Evolutionary conservation across 768 basidiomycete species (phyloP), one percentile per base, ranked within the genome.

Genomic region (Phlebiopsis flavidoalba): DNA sequence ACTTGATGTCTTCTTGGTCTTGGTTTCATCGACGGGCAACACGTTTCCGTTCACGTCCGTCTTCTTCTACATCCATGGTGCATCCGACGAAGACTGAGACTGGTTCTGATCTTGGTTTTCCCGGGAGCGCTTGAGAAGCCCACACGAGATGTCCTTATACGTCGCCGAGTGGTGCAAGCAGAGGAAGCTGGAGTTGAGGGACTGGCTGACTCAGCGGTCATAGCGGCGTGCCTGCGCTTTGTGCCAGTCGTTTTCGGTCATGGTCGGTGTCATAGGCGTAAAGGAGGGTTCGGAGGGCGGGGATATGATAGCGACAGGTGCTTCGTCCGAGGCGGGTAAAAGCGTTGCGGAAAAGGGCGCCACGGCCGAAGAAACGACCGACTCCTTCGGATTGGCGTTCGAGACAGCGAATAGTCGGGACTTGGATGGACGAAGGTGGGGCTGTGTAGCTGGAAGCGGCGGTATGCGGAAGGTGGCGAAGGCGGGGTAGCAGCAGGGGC

Each of bases 161-260:
- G 78, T 58, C 87, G 76, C 59, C 83, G 76, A 19, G 78, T 10
- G 46, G 46, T 66, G 58, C 58, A 68, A 37, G 73, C 74, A 17
- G 76, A 69, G 14, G 78, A 72, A 5, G 80, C 71, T 1, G 78
- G 65, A 40, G 59, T 53, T 8, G 64, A 64, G 3, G 80, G 66
- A 15, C 36, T 37, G 4, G 77, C 66, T 0, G 86, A 75, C 64
- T 90, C 88, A 3, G 88, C 79, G 79, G 87, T 83, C 85, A 91
- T 89, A 67, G 88, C 80, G 0, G 88, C 87, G 65, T 92, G 88
- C 36, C 90, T 81, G 8, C 91, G 84, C 72, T 92, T 92, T 0
- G 83, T 77, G 35, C 87, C 88, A 0, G 82, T 78, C 4, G 81
- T 72, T 43, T n/a, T 84, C 69, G 33, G 78, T 73, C 33, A 74